Percentiles rank a stretch among this genome's conserved stretches.
Conservation (phyloP, 306 rosid species). For the Psophocarpus tetragonolobus region DNA sequence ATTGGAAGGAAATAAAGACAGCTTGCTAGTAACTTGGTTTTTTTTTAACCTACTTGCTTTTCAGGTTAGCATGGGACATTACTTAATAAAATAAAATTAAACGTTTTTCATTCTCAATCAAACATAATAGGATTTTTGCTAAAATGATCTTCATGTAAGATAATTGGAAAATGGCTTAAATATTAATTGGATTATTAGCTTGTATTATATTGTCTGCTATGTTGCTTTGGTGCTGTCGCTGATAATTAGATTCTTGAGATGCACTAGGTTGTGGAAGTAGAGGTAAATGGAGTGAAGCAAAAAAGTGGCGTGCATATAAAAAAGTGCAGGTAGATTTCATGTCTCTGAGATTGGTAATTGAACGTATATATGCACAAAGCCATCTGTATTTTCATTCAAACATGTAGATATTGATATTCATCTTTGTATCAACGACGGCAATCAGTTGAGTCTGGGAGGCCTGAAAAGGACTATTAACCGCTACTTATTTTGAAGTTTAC, state of each 20-base stretch:
- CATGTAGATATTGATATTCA: not conserved
- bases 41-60: not conserved
- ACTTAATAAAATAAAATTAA: not conserved
- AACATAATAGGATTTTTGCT: not conserved
- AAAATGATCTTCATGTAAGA: not conserved
- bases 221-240: conserved; percentile 23
- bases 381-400: not conserved
- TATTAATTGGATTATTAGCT: not conserved
- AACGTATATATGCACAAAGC: not conserved
- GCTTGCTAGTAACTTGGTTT: not conserved
- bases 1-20: not conserved
- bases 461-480: not conserved
- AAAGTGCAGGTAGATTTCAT: conserved; percentile 76
- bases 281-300: conserved; percentile 84
- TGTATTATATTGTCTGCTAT: not conserved
- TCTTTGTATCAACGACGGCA: not conserved
- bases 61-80: not conserved
- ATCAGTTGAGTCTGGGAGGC: not conserved
- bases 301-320: conserved; percentile 90
- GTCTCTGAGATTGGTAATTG: conserved; percentile 11
- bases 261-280: conserved; percentile 84
- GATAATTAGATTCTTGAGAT: conserved; percentile 30
- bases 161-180: conserved; percentile 13
- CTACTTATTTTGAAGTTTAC: not conserved
- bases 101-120: not conserved